Conservation (phyloP, 176 grass and related monocot genomes). For the Oryza coarctata region DNA sequence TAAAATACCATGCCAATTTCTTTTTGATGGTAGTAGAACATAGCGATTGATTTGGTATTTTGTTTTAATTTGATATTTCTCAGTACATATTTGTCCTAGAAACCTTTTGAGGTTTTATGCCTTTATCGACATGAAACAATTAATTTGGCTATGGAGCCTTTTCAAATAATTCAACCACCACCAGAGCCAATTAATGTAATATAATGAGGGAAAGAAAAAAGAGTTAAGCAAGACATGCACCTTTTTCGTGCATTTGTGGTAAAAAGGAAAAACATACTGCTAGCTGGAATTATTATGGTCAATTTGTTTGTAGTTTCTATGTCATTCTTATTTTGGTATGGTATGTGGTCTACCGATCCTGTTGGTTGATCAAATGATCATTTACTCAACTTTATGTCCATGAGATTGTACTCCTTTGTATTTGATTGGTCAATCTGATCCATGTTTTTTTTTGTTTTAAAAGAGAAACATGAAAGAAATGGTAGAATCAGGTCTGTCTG, state of each 20-base stretch:
- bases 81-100: neutral
- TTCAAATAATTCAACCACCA: neutral
- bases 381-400: constrained; percentile 19
- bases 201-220: neutral
- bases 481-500: constrained; percentile 86
- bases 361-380: constrained; percentile 1
- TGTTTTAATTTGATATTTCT: constrained; percentile 10
- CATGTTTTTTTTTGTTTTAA: constrained; percentile 29
- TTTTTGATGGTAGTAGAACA: neutral
- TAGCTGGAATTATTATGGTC: constrained; percentile 1
- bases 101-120: neutral
- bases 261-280: neutral
- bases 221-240: constrained; percentile 8
- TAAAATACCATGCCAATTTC: neutral
- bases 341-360: constrained; percentile 22
- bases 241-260: constrained; percentile 22
- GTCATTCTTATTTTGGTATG: constrained; percentile 25
- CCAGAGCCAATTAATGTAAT: neutral
- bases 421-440: constrained; percentile 2
- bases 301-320: constrained; percentile 28
- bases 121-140: neutral
- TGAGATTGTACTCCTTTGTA: neutral
- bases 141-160: constrained; percentile 4
- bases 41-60: neutral
- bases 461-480: constrained; percentile 99